These are phyloP conservation scores for Cladosporium sp. DNA, from an alignment of 2,329 filamentous ascomycete species.

Conservation along the genomic window DNA sequence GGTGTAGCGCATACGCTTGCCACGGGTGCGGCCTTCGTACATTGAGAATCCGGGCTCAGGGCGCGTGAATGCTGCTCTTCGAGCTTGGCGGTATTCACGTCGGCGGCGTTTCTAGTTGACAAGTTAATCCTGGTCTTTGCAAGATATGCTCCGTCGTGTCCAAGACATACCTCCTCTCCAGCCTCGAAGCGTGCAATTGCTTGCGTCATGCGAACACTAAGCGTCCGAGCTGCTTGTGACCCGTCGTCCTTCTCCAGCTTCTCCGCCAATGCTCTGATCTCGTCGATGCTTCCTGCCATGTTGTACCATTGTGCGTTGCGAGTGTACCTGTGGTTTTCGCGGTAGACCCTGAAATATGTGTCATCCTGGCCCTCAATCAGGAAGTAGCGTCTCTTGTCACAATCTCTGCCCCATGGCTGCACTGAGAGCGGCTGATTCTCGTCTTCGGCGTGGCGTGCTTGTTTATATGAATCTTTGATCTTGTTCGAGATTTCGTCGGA, in stretches of 20 bases:
- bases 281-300: conserved; percentile 86
- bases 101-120: conserved; percentile 78
- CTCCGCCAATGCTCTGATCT: conserved; percentile 71
- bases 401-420: conserved; percentile 86
- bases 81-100: conserved; percentile 83
- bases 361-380: conserved; percentile 92
- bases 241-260: conserved; percentile 77
- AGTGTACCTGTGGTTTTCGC: conserved; percentile 82
- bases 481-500: conserved; percentile 79
- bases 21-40: conserved; percentile 93
- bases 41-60: conserved; percentile 88
- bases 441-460: conserved; percentile 74
- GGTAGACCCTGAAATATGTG: conserved; percentile 88
- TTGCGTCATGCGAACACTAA: conserved; percentile 73
- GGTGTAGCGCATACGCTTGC: conserved; percentile 95
- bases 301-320: conserved; percentile 81
- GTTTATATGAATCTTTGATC: conserved; percentile 86
- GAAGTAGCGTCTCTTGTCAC: conserved; percentile 89
- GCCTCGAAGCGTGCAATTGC: conserved; percentile 90
- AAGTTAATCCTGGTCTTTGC: background rate
- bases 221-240: conserved; percentile 73
- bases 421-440: conserved; percentile 85
- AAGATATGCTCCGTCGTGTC: background rate
- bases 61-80: conserved; percentile 82
- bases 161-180: conserved; percentile 68